phyloP scores from a whole-genome alignment of 768 basidiomycete species.

The Psilocybe subaeruginosa region DNA sequence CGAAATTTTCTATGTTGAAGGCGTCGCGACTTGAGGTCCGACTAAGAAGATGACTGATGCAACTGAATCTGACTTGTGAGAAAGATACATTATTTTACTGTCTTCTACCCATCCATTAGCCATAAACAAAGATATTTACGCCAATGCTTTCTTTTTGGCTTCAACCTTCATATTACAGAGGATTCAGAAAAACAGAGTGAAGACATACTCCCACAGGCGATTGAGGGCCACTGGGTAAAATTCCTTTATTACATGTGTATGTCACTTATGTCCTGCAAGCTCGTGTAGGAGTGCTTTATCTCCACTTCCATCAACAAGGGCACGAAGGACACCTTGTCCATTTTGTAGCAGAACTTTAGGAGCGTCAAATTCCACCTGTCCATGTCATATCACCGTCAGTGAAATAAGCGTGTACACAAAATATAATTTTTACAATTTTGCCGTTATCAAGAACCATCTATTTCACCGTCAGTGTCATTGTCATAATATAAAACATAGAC shows the following conservation, averaged over 20 bases:
- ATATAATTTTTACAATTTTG: conserved; percentile 37
- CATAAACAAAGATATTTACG: too few species aligned
- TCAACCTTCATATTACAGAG: too few species aligned
- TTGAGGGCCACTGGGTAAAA: too few species aligned
- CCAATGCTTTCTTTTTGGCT: too few species aligned
- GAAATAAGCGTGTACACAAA: not conserved
- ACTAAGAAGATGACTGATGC: too few species aligned
- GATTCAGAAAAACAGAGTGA: too few species aligned
- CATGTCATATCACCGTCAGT: conserved; percentile 10
- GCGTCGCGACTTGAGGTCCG: too few species aligned
- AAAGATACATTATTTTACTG: too few species aligned
- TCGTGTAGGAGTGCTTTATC: conserved; percentile 19
- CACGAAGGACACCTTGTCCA: conserved; percentile 15
- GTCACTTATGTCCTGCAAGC: conserved; percentile 4
- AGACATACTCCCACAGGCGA: too few species aligned
- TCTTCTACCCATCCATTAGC: too few species aligned
- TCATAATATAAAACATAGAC: not conserved
- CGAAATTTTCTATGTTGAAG: too few species aligned
- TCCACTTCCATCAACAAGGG: conserved; percentile 23
- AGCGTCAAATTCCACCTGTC: conserved; percentile 23
- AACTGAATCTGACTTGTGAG: too few species aligned
- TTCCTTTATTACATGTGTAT: not conserved
- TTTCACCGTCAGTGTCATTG: not conserved
- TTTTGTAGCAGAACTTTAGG: conserved; percentile 17
- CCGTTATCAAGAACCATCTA: conserved; percentile 55